Conservation (phyloP, 2,329 filamentous ascomycete species). For the Bisporella sp. region DNA sequence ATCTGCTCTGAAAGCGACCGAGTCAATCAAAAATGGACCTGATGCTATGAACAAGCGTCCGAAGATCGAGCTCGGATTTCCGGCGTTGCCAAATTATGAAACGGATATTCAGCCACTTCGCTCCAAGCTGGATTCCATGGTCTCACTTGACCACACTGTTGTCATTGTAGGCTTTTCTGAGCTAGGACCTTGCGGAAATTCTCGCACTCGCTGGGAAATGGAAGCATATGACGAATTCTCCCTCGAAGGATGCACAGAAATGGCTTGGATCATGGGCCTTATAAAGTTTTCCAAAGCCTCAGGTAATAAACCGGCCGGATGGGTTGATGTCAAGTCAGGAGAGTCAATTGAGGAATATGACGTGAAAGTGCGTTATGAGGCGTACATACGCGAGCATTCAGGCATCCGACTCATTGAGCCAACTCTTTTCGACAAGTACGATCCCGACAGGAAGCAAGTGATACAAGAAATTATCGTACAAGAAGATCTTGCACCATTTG, state of each 20-base stretch:
- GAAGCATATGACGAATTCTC: constrained; percentile 92
- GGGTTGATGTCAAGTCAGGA: constrained; percentile 86
- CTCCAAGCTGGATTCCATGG: constrained; percentile 1
- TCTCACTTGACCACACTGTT: constrained; percentile 2
- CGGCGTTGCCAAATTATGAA: not conserved
- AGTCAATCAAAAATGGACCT: too few relatives aligned
- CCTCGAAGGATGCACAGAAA: constrained; percentile 73
- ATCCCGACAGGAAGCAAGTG: constrained; percentile 94
- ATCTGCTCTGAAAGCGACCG: constrained; percentile 12
- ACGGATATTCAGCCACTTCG: not conserved
- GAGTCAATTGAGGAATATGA: constrained; percentile 96
- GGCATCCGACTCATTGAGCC: constrained; percentile 95
- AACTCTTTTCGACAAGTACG: constrained; percentile 88
- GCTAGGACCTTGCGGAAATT: constrained; percentile 93
- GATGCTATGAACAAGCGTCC: not conserved
- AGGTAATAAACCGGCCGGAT: constrained; percentile 92
- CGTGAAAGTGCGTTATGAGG: constrained; percentile 91
- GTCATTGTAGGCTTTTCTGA: constrained; percentile 75
- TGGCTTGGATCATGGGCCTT: constrained; percentile 67
- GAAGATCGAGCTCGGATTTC: not conserved
- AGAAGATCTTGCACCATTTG: constrained; percentile 93
- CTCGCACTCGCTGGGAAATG: constrained; percentile 97
- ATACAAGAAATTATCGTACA: constrained; percentile 94
- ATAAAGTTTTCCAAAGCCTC: constrained; percentile 95
- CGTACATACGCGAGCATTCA: constrained; percentile 85